Evolutionary conservation across 1,139 yeast species (phyloP).

Genomic region (Tardiomyces digboiensis): DNA sequence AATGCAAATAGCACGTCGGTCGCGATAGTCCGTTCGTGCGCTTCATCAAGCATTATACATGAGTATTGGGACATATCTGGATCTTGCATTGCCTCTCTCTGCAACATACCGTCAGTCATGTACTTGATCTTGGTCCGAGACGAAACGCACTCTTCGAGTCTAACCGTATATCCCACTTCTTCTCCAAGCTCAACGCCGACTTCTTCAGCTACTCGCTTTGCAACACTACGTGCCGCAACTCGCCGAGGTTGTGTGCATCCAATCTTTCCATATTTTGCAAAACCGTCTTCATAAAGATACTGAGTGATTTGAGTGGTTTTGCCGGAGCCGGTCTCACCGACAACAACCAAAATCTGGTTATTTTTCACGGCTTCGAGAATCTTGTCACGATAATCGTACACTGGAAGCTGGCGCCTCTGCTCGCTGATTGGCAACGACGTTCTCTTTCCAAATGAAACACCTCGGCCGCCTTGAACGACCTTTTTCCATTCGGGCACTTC

Average conservation of each 20-base stretch:
- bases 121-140: conserved; percentile 65
- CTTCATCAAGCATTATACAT: conserved; percentile 91
- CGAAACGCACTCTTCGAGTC: conserved; percentile 73
- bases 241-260: conserved; percentile 97
- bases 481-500: background rate
- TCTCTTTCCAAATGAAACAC: conserved; percentile 17
- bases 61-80: conserved; percentile 61
- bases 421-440: conserved; percentile 41
- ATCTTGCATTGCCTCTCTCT: conserved; percentile 75
- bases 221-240: conserved; percentile 93
- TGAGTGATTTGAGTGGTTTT: conserved; percentile 95
- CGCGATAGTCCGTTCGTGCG: conserved; percentile 90
- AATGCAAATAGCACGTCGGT: conserved; percentile 86
- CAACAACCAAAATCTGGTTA: conserved; percentile 75
- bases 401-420: conserved; percentile 70
- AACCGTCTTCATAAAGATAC: conserved; percentile 76
- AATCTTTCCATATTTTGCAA: conserved; percentile 38
- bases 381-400: conserved; percentile 50
- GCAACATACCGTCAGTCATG: conserved; percentile 90
- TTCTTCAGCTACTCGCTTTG: conserved; percentile 86
- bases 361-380: conserved; percentile 52
- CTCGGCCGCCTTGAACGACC: background rate
- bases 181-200: conserved; percentile 62
- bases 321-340: conserved; percentile 98
- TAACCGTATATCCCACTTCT: conserved; percentile 77